A percentile compares a stretch with the other conserved stretches of the same genome.
phyloP scores from a whole-genome alignment of 805 yeast genomes.

The Zygoascus flipseniorum region DNA sequence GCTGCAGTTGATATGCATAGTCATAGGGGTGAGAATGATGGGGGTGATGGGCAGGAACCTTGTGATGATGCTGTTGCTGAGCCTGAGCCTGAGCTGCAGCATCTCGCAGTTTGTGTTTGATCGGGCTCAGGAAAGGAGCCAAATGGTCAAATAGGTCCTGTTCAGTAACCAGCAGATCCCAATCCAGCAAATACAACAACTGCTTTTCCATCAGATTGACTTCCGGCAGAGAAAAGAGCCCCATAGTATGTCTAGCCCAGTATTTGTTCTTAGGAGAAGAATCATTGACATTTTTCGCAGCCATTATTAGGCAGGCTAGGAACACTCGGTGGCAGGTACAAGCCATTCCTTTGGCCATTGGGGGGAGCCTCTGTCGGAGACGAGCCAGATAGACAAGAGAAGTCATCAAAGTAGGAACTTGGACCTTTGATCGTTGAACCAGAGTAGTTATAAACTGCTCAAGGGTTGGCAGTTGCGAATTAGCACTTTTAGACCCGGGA shows the following conservation, averaged over 20 bases:
- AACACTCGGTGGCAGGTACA: slow-evolving; percentile 92
- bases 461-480: slow-evolving; percentile 23
- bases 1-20: slow-evolving; percentile 3
- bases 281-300: slow-evolving; percentile 91
- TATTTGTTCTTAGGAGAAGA: slow-evolving; percentile 92
- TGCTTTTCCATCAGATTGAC: slow-evolving; percentile 90
- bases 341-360: slow-evolving; percentile 78
- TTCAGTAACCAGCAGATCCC: slow-evolving; percentile 70
- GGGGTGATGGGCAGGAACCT: slow-evolving; percentile 3
- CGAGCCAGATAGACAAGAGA: slow-evolving; percentile 76
- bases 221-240: slow-evolving; percentile 65
- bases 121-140: slow-evolving; percentile 67
- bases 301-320: slow-evolving; percentile 75
- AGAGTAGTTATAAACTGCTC: slow-evolving; percentile 57
- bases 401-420: slow-evolving; percentile 92
- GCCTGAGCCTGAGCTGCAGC: background rate
- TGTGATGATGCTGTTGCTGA: slow-evolving; percentile 2
- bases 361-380: slow-evolving; percentile 68
- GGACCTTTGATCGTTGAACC: slow-evolving; percentile 79
- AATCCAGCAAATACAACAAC: slow-evolving; percentile 68
- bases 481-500: background rate
- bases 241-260: slow-evolving; percentile 91
- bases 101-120: slow-evolving; percentile 42
- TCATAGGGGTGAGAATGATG: slow-evolving; percentile 1
- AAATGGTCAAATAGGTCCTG: slow-evolving; percentile 62